These are phyloP conservation scores for Triadica sebifera DNA, from an alignment of 345 rosid species.

Conservation along the genomic window DNA sequence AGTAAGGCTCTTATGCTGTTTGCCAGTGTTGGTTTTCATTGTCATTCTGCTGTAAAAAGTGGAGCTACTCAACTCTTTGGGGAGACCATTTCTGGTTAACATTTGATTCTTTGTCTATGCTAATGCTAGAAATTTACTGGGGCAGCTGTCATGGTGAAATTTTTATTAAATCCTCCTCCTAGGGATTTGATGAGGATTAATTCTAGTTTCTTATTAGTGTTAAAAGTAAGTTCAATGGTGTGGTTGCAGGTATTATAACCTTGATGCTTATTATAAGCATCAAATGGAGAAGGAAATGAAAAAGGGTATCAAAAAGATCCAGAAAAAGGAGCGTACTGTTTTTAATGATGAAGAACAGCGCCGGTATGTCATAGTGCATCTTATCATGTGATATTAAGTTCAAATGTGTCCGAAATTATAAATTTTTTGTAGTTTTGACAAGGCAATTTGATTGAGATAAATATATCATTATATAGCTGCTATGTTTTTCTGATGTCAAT, in stretches of 20 bases:
- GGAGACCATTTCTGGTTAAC: background rate
- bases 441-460: background rate
- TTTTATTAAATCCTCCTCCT: background rate
- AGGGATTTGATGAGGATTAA: background rate
- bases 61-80: background rate
- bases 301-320: conserved; percentile 65
- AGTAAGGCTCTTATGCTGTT: conserved; percentile 47
- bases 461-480: background rate
- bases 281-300: conserved; percentile 69
- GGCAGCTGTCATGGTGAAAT: too few species aligned
- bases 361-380: conserved; percentile 46
- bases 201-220: background rate
- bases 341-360: conserved; percentile 96
- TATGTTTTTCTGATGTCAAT: background rate
- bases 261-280: conserved; percentile 74
- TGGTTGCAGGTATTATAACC: conserved; percentile 69
- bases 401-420: background rate
- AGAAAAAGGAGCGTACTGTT: conserved; percentile 64
- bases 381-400: conserved; percentile 1
- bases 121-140: background rate
- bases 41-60: conserved; percentile 1
- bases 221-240: background rate
- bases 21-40: conserved; percentile 11
- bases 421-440: background rate
- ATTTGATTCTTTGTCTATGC: background rate